Percentiles rank a stretch among this genome's conserved stretches.
These are phyloP conservation scores for Trametes cingulata DNA, from an alignment of 768 basidiomycete species.

Conservation along the genomic window DNA sequence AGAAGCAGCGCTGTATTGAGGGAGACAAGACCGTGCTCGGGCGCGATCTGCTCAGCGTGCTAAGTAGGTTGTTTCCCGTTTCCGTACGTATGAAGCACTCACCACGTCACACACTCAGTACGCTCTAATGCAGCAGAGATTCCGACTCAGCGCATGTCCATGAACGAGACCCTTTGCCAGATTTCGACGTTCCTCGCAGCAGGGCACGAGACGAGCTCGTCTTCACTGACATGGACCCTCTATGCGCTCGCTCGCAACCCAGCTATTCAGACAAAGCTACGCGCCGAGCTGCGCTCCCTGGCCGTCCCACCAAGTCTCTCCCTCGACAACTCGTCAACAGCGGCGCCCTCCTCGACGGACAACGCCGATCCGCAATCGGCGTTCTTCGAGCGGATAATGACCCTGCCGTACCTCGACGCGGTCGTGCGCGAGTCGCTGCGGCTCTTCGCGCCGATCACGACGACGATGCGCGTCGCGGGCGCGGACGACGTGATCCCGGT, in stretches of 20 bases:
- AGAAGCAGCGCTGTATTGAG: constrained; percentile 14
- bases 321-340: not conserved
- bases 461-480: constrained; percentile 54
- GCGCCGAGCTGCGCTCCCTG: constrained; percentile 43
- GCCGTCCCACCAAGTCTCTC: not conserved
- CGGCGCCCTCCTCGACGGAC: not conserved
- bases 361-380: not conserved
- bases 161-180: constrained; percentile 60
- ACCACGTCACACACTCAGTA: constrained; percentile 41
- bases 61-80: constrained; percentile 19
- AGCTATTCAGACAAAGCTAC: constrained; percentile 47
- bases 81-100: not conserved
- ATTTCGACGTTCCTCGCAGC: constrained; percentile 66
- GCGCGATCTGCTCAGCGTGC: constrained; percentile 54
- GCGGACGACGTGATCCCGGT: constrained; percentile 56
- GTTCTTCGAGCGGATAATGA: constrained; percentile 24
- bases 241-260: constrained; percentile 54
- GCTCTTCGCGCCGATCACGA: constrained; percentile 57
- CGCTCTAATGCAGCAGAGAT: constrained; percentile 55
- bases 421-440: constrained; percentile 60
- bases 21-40: constrained; percentile 39
- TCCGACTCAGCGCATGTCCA: constrained; percentile 50
- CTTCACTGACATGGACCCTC: constrained; percentile 62
- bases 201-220: constrained; percentile 64
- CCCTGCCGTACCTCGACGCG: constrained; percentile 57